phyloP scores from a whole-genome alignment of 805 yeast genomes.

The Zygoascus biomembranicola region DNA sequence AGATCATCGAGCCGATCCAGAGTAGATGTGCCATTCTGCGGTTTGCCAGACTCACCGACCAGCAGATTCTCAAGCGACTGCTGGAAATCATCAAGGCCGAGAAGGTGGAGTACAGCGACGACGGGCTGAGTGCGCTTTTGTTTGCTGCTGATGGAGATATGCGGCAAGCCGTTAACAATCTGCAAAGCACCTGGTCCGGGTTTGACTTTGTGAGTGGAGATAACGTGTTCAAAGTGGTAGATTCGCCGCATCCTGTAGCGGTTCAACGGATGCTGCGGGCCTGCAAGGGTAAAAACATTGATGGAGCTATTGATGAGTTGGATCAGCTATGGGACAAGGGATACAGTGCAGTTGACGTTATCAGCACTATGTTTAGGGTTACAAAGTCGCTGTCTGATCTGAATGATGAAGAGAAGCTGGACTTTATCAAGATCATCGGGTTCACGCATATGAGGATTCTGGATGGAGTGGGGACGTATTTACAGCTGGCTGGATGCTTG shows the following conservation, averaged over 20 bases:
- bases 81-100: conserved; percentile 64
- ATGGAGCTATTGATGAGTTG: conserved; percentile 56
- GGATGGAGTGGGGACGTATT: conserved; percentile 84
- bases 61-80: conserved; percentile 71
- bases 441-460: conserved; percentile 84
- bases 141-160: conserved; percentile 98
- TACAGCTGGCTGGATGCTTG: conserved; percentile 78
- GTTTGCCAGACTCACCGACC: conserved; percentile 72
- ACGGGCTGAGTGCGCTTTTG: conserved; percentile 85
- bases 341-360: conserved; percentile 87
- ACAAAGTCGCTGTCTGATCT: conserved; percentile 59
- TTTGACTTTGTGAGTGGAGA: conserved; percentile 85
- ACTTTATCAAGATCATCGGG: conserved; percentile 79
- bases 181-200: conserved; percentile 92
- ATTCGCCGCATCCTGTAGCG: conserved; percentile 89
- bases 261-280: conserved; percentile 59
- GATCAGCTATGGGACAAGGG: conserved; percentile 80
- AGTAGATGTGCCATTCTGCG: conserved; percentile 93
- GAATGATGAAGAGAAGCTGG: conserved; percentile 44
- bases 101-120: conserved; percentile 69
- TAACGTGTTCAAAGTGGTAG: conserved; percentile 91
- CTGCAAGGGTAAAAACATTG: conserved; percentile 40
- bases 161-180: conserved; percentile 94
- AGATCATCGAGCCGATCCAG: conserved; percentile 94
- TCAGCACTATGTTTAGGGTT: conserved; percentile 83